A percentile compares a stretch with the other conserved stretches of the same genome.
Evolutionary conservation across 176 grass and related monocot genomes (phyloP).

Genomic region (Saccharum officinarum): DNA sequence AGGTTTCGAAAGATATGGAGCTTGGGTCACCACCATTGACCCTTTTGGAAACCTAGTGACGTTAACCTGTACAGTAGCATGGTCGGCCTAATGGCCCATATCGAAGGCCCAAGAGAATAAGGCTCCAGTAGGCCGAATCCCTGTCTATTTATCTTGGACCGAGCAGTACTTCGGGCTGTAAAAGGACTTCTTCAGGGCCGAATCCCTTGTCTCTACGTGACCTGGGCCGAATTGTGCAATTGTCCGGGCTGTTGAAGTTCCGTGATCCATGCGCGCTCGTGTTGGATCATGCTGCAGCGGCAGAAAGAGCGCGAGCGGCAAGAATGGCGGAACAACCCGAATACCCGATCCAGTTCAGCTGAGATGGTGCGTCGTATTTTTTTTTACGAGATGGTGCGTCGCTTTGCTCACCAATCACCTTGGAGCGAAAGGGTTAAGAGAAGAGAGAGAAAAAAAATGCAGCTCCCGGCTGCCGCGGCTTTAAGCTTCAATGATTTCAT

Average conservation of each 20-base stretch:
- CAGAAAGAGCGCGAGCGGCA: neutral
- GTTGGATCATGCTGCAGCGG: neutral
- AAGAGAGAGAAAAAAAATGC: neutral
- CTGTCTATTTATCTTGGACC: neutral
- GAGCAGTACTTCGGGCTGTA: neutral
- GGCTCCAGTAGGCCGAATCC: neutral
- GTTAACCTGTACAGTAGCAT: too few species aligned
- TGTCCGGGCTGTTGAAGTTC: neutral
- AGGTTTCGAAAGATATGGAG: too few species aligned
- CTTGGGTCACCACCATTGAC: too few species aligned
- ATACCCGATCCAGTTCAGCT: neutral
- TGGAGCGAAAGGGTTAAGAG: neutral
- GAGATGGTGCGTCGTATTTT: neutral
- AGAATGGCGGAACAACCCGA: neutral
- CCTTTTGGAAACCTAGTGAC: too few species aligned
- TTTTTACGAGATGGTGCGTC: neutral
- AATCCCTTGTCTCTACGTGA: neutral
- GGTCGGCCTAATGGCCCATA: neutral
- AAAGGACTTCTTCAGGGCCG: neutral
- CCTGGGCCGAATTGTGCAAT: neutral
- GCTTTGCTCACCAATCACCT: neutral
- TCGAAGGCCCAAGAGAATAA: neutral
- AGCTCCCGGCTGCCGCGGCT: neutral
- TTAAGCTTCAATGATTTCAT: neutral
- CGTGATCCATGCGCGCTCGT: neutral